Evolutionary conservation across 768 basidiomycete species (phyloP).

Genomic region (Pisolithus tinctorius): DNA sequence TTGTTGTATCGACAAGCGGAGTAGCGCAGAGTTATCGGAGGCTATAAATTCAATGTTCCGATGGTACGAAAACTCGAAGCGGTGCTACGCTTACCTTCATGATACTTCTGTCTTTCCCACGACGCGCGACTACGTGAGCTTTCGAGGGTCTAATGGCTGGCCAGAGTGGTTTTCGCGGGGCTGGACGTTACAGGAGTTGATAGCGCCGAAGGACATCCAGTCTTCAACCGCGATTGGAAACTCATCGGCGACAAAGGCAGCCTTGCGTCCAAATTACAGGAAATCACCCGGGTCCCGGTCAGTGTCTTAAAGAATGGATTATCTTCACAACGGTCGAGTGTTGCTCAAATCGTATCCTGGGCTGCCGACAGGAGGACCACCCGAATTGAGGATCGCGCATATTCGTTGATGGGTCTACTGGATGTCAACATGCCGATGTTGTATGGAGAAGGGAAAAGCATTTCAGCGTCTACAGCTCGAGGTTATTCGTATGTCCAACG

Average conservation of each 20-base stretch:
- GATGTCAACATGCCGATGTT: too few species aligned
- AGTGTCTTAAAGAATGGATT: not conserved
- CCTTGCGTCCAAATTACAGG: not conserved
- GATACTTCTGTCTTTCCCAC: not conserved
- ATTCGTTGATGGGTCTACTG: too few species aligned
- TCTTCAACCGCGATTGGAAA: conserved; percentile 11
- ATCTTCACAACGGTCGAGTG: not conserved
- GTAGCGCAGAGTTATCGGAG: too few species aligned
- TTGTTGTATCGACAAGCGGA: not conserved
- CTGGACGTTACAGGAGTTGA: too few species aligned
- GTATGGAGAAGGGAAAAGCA: too few species aligned
- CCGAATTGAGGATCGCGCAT: too few species aligned
- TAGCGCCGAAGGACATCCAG: conserved; percentile 4
- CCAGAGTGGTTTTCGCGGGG: conserved; percentile 12
- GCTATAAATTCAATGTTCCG: too few species aligned
- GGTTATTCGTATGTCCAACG: not conserved
- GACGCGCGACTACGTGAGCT: not conserved
- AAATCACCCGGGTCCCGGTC: not conserved
- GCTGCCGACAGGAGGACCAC: conserved; percentile 2
- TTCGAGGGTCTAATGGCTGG: not conserved
- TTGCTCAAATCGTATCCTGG: conserved; percentile 11
- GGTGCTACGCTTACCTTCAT: too few species aligned
- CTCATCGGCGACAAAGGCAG: conserved; percentile 1
- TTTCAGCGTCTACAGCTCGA: too few species aligned
- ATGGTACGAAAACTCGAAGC: too few species aligned